Conservation (phyloP, 495 filamentous ascomycete species). For the Amphirosellinia nigrospora region DNA sequence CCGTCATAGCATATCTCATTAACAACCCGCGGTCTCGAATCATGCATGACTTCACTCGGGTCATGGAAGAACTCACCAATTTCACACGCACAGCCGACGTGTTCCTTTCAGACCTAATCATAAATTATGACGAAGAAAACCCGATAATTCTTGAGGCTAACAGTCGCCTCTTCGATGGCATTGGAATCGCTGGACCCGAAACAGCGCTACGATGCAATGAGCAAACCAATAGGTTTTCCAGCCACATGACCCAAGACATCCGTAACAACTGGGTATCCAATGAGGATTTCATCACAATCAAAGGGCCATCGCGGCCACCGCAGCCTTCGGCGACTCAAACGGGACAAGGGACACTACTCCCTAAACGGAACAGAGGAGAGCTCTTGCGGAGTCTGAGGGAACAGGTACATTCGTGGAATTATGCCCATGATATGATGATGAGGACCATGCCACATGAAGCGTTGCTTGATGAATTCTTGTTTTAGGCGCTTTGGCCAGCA, state of each 20-base stretch:
- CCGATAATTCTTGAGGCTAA: conserved; percentile 17
- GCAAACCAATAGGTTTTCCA: conserved; percentile 41
- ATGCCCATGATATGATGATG: conserved; percentile 31
- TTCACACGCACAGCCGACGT: conserved; percentile 30
- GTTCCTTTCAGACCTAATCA: conserved; percentile 28
- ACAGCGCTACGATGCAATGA: conserved; percentile 18
- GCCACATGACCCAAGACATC: conserved; percentile 45
- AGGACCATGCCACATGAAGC: conserved; percentile 14
- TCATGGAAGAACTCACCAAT: conserved; percentile 28
- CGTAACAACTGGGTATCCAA: conserved; percentile 45
- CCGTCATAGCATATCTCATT: conserved; percentile 33
- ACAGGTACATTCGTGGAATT: conserved; percentile 38
- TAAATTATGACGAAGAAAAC: not conserved
- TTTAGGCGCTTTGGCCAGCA: conserved; percentile 24
- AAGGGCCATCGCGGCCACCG: conserved; percentile 37
- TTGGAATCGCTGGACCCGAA: conserved; percentile 4
- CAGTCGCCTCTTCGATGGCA: conserved; percentile 27
- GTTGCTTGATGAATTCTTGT: conserved; percentile 31
- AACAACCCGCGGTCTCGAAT: conserved; percentile 32
- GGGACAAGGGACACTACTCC: conserved; percentile 38
- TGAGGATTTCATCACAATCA: conserved; percentile 39
- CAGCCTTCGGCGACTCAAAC: conserved; percentile 33
- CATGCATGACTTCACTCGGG: conserved; percentile 20
- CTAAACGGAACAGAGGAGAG: conserved; percentile 32
- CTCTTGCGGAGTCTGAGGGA: conserved; percentile 32